phyloP scores from a whole-genome alignment of 2,329 filamentous ascomycete species.

The Scopulariopsis brevicaulis region DNA sequence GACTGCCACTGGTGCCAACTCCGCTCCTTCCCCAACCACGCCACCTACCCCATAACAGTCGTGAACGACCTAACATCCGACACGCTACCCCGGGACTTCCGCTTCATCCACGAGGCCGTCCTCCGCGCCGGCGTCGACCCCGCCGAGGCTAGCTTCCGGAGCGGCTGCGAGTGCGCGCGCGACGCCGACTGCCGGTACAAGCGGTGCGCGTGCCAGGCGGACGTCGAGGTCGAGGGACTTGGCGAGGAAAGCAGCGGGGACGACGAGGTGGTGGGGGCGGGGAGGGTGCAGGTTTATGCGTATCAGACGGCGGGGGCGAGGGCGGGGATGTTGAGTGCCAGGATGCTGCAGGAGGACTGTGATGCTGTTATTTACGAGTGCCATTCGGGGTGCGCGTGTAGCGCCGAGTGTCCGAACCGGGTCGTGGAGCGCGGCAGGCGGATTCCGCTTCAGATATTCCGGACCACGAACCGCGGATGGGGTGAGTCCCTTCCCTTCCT shows the following conservation, averaged over 20 bases:
- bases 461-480: conserved; percentile 64
- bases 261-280: conserved; percentile 6
- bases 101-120: conserved; percentile 54
- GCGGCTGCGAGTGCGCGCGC: conserved; percentile 56
- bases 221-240: conserved; percentile 35
- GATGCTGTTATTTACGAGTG: conserved; percentile 65
- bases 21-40: conserved; percentile 37
- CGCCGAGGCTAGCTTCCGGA: conserved; percentile 49
- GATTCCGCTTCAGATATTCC: conserved; percentile 66
- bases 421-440: conserved; percentile 65
- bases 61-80: conserved; percentile 49
- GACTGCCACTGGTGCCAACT: conserved; percentile 54
- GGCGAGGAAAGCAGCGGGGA: conserved; percentile 14
- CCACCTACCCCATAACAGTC: conserved; percentile 43
- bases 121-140: conserved; percentile 47
- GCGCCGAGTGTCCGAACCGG: conserved; percentile 54
- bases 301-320: conserved; percentile 48
- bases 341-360: conserved; percentile 35
- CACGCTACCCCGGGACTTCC: conserved; percentile 51
- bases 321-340: conserved; percentile 38
- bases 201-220: conserved; percentile 58
- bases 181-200: conserved; percentile 56
- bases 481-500: conserved; percentile 30
- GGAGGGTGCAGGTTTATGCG: conserved; percentile 36
- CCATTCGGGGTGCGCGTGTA: conserved; percentile 59